These are phyloP conservation scores for Pyrenochaeta sp. DNA, from an alignment of 2,329 filamentous ascomycete species.

Conservation along the genomic window DNA sequence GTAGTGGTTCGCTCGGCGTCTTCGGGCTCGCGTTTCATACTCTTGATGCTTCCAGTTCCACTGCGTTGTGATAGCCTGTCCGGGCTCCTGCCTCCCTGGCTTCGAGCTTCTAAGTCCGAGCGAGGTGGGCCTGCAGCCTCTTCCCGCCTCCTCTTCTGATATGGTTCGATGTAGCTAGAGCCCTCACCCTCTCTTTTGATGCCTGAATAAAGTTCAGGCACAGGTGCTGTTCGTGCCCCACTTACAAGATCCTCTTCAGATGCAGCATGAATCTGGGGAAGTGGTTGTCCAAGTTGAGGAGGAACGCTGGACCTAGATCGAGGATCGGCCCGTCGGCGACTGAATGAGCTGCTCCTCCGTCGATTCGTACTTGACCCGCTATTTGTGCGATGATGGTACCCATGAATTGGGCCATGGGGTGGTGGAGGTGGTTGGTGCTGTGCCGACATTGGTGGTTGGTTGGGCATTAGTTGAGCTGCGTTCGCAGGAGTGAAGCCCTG, in stretches of 20 bases:
- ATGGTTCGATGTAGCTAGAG: constrained; percentile 39
- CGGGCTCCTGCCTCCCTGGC: constrained; percentile 42
- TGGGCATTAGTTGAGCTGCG: constrained; percentile 46
- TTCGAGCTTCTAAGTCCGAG: constrained; percentile 35
- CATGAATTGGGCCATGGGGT: constrained; percentile 36
- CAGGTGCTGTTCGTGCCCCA: constrained; percentile 47
- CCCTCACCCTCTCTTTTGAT: constrained; percentile 42
- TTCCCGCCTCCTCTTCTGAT: constrained; percentile 42
- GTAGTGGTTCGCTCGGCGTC: constrained; percentile 32
- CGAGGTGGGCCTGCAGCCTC: constrained; percentile 30
- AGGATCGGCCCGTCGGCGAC: constrained; percentile 41
- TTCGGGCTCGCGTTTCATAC: constrained; percentile 44
- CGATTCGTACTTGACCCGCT: constrained; percentile 44
- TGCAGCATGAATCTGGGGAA: constrained; percentile 44
- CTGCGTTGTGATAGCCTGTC: constrained; percentile 47
- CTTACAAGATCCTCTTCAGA: constrained; percentile 46
- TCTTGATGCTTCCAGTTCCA: constrained; percentile 44
- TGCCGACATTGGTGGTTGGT: constrained; percentile 29
- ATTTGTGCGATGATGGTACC: constrained; percentile 46
- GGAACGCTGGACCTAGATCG: constrained; percentile 47
- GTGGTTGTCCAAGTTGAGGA: constrained; percentile 43
- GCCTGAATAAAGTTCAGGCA: constrained; percentile 34
- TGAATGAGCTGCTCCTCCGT: constrained; percentile 45
- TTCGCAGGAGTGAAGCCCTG: constrained; percentile 52
- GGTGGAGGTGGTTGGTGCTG: constrained; percentile 38